Conservation (phyloP, 768 basidiomycete genomes). For the Pulveroboletus sp. region DNA sequence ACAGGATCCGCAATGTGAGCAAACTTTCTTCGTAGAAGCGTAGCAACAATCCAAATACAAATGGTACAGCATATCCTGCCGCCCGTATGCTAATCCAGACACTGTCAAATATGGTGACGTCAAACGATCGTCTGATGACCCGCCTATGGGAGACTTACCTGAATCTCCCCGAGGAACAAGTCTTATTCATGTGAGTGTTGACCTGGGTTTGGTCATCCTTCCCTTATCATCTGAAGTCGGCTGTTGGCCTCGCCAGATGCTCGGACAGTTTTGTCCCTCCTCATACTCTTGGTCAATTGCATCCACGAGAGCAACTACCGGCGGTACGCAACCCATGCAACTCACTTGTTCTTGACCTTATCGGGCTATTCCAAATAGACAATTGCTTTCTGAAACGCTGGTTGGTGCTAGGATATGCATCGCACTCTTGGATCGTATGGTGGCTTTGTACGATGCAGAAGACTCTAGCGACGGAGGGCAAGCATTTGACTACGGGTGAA, state of each 20-base stretch:
- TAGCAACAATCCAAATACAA: not conserved
- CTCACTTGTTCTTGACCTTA: slow-evolving; percentile 7
- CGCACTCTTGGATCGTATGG: slow-evolving; percentile 66
- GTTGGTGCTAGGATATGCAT: slow-evolving; percentile 66
- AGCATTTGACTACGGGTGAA: slow-evolving; percentile 75
- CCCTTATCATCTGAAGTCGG: slow-evolving; percentile 38
- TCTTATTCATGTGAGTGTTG: slow-evolving; percentile 65
- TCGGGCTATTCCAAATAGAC: slow-evolving; percentile 26
- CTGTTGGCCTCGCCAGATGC: slow-evolving; percentile 62
- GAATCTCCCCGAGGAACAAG: slow-evolving; percentile 65
- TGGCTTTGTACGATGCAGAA: slow-evolving; percentile 62
- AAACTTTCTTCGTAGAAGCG: slow-evolving; percentile 3
- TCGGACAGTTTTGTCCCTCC: slow-evolving; percentile 53
- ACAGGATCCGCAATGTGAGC: slow-evolving; percentile 57
- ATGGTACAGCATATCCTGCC: slow-evolving; percentile 49
- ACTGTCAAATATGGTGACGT: slow-evolving; percentile 80
- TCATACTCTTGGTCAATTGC: slow-evolving; percentile 73
- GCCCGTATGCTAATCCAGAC: slow-evolving; percentile 72
- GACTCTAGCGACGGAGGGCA: slow-evolving; percentile 60
- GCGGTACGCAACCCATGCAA: slow-evolving; percentile 42
- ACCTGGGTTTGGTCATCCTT: slow-evolving; percentile 2
- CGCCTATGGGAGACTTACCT: slow-evolving; percentile 63
- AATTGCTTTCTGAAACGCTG: slow-evolving; percentile 47
- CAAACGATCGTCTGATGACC: slow-evolving; percentile 55
- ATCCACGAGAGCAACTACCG: slow-evolving; percentile 52